These are phyloP conservation scores for Pezicula radicicola DNA, from an alignment of 2,329 filamentous ascomycete species.

Conservation along the genomic window DNA sequence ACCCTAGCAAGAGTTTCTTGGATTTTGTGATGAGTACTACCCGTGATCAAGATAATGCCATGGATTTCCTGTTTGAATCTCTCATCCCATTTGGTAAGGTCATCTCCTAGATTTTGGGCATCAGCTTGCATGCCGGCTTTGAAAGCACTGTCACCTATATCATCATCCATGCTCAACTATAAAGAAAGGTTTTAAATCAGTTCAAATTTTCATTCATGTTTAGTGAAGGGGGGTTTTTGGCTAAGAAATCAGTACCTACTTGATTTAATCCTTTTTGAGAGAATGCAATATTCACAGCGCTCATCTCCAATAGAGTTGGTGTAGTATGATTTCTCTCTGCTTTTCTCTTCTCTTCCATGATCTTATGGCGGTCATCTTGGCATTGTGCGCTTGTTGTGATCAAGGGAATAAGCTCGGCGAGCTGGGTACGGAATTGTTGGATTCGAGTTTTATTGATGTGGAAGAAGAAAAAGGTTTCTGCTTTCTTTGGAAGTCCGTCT, in stretches of 20 bases:
- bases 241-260: constrained; percentile 7
- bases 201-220: constrained; percentile 24
- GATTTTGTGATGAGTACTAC: no score
- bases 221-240: constrained; percentile 25
- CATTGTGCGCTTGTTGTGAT: not conserved
- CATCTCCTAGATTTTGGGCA: no score
- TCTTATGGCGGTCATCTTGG: not conserved
- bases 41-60: no score
- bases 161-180: constrained; percentile 27
- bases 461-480: constrained; percentile 3
- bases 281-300: constrained; percentile 20
- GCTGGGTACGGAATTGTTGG: not conserved
- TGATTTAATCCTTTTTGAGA: constrained; percentile 20
- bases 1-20: no score
- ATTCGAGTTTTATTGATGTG: not conserved
- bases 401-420: not conserved
- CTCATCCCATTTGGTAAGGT: no score
- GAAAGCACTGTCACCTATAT: no score
- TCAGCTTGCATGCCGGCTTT: no score
- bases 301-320: not conserved
- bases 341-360: not conserved
- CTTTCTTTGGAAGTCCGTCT: constrained; percentile 2
- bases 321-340: no score
- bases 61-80: no score
- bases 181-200: constrained; percentile 31